Conservation (phyloP, 2,329 filamentous ascomycete species). For the Chaetomiaceae sp. region DNA sequence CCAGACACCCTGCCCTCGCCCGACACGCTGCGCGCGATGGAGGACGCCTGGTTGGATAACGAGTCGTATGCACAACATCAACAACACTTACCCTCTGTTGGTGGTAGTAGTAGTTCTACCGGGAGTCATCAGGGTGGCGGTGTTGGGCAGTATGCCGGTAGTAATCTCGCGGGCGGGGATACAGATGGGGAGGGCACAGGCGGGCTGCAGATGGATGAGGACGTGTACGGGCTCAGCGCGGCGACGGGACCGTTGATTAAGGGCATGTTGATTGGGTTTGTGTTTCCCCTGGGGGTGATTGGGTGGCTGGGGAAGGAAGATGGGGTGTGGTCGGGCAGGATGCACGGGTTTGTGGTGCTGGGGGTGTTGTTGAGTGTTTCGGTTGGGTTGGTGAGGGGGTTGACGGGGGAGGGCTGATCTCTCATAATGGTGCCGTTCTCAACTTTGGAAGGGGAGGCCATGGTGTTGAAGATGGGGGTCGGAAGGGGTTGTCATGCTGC, state of each 20-base stretch:
- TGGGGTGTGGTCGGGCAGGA: conserved; percentile 78
- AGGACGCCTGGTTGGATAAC: conserved; percentile 87
- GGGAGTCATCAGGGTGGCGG: conserved; percentile 22
- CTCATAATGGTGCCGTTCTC: too few relatives aligned
- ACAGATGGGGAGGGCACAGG: conserved; percentile 31
- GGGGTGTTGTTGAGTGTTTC: conserved; percentile 76
- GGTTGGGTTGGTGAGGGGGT: conserved; percentile 62
- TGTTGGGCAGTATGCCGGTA: conserved; percentile 32
- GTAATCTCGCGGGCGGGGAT: conserved; percentile 33
- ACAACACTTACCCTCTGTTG: conserved; percentile 27
- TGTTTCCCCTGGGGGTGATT: conserved; percentile 85
- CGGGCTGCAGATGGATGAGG: conserved; percentile 23
- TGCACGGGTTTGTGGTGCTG: conserved; percentile 80
- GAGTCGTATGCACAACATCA: conserved; percentile 34
- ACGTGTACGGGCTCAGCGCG: conserved; percentile 44
- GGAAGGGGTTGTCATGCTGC: too few relatives aligned
- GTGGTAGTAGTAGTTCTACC: too few relatives aligned
- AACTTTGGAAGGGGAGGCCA: too few relatives aligned
- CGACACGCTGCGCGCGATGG: conserved; percentile 68
- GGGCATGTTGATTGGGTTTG: conserved; percentile 87
- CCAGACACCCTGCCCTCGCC: conserved; percentile 85
- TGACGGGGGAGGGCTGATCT: conserved; percentile 35
- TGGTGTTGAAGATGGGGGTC: too few relatives aligned
- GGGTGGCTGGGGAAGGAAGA: conserved; percentile 84
- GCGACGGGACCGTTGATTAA: conserved; percentile 79